Base-by-base conservation (phyloP, 2,329 filamentous ascomycete species). In the Lasiodiplodia sp. region DNA sequence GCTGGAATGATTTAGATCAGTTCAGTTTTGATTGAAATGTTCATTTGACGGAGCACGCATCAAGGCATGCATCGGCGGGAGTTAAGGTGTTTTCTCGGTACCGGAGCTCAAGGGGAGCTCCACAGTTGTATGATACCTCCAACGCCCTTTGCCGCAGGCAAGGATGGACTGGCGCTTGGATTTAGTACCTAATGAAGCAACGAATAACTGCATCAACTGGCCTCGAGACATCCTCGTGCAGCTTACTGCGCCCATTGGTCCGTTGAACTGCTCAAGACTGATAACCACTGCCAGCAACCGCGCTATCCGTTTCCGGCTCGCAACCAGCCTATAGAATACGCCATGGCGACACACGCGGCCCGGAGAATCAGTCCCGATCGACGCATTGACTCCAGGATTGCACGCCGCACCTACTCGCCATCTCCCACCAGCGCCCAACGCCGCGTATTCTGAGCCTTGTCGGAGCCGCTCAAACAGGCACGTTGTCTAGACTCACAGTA, bases 111-210 rank as follows among this genome's bases (percentile, higher is more conserved):
- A 63, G 44, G 58, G 21, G 58, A 51, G 58, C 40, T 63, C 58
- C 28, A 21, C 44, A 40, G 31, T 55, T 67, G 66, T 67, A 67
- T 67, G 56, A 57, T 67, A 67, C 56, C 66, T 67, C 55, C 55
- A 67, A 63, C 66, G 66, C 66, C 66, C 66, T 68, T 68, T 68
- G 66, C 66, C 66, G 57, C 66, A 68, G 66, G 66, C 66, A 68
- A 68, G 58, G 66, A 62, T 64, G 38, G n/a, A 52, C 66, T 64
- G 66, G 66, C 66, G 58, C 38, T 56, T 56, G 66, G 66, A 57
- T 38, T 51, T 63, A 63, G 66, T 63, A 49, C 64, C 52, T 57
- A 68, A 68, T 68, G 66, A 68, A 68, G 47, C 49, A 47, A 68
- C 57, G 55, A 53, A 53, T 62, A 67, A 21, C 66, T 60, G 44